A percentile compares a stretch with the other conserved stretches of the same genome.
These are phyloP conservation scores for Fusarium compactum DNA, from an alignment of 2,329 filamentous ascomycete genomes.

Conservation along the genomic window DNA sequence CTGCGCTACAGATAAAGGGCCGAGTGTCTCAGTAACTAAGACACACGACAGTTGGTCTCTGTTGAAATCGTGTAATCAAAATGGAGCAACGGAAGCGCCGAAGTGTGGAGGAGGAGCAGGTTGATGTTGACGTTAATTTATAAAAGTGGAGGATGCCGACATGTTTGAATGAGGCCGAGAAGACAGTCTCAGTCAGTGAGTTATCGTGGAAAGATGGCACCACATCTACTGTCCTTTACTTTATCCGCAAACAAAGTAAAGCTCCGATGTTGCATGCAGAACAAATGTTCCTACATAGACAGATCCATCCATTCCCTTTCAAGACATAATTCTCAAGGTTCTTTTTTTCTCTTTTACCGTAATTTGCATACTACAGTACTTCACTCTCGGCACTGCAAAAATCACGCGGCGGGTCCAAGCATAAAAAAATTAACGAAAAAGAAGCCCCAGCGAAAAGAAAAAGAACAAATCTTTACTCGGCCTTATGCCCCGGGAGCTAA, in stretches of 20 bases:
- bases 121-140: constrained; percentile 6
- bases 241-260: constrained; percentile 15
- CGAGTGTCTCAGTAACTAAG: constrained; percentile 8
- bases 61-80: constrained; percentile 6
- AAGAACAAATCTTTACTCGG: constrained; percentile 29
- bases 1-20: constrained; percentile 23
- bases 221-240: not conserved
- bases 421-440: not conserved
- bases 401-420: constrained; percentile 11
- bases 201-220: constrained; percentile 19
- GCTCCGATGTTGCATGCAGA: constrained; percentile 15
- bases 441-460: constrained; percentile 28
- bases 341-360: not conserved
- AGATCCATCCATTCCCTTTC: not conserved
- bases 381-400: not conserved
- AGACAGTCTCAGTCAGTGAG: not conserved
- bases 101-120: constrained; percentile 10
- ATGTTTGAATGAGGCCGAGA: constrained; percentile 11
- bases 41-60: not conserved
- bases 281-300: constrained; percentile 24
- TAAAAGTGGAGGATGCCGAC: constrained; percentile 29
- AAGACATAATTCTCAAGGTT: not conserved
- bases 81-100: constrained; percentile 15
- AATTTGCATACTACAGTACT: not conserved
- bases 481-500: constrained; percentile 31